Base-by-base conservation (phyloP, 2,329 filamentous ascomycete species). In the Nigrospora sphaerica region DNA sequence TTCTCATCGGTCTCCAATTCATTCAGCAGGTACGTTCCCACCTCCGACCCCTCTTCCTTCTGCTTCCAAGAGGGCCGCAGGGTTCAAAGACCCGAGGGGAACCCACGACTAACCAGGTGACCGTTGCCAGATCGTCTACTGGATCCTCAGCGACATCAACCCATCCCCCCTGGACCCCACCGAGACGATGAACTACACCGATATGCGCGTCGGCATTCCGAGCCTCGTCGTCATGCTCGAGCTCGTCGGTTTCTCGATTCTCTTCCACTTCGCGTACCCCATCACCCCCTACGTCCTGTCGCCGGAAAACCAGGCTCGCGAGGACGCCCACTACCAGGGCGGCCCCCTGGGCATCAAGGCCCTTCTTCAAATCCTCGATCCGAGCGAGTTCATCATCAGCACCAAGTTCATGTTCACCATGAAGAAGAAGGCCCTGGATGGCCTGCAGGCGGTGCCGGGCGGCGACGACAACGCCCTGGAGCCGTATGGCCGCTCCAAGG, bases 211-310 rank as follows among this genome's bases (percentile, higher is more conserved):
- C n/a, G 56, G 55, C 31, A 46, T 58, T 3, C 56, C 54, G 11
- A 45, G 52, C 3, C 45, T 57, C 14, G 16, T 56, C 35, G 47
- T 52, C 2, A 45, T 50, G 16, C 32, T 49, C 32, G 51, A 56
- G 42, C 48, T 56, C 12, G 50, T 55, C 28, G 38, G 54, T 5
- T 58, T 58, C 45, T 47, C 53, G 12, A 14, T 55, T 11, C 54
- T 56, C 52, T 57, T 56, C 47, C 52, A 57, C 48, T 55, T 52
- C 37, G 53, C 56, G 6, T 58, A 57, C 45, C 52, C 51, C 38
- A 50, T 53, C 14, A 47, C 47, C 39, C 47, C 54, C 19, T 58
- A 58, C 49, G 39, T 23, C 16, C 36, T 46, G 34, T 36, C 34
- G 13, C 14, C 12, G 13, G 6, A 36, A 6, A n/a, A n/a, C 34